Conservation (phyloP, 495 filamentous ascomycete species). For the Articulospora tetracladia region DNA sequence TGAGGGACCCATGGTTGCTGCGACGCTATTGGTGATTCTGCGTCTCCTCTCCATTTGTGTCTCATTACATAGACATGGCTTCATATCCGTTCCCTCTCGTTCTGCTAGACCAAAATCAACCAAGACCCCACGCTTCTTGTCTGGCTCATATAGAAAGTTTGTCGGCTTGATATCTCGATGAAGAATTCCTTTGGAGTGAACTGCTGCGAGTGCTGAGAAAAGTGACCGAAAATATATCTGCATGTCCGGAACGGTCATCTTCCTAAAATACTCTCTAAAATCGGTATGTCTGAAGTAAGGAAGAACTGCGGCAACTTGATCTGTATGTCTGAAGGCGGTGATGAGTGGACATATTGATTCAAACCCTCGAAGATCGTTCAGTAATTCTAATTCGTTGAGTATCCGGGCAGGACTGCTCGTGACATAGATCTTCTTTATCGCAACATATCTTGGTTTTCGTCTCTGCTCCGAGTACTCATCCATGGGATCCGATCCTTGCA, state of each 20-base stretch:
- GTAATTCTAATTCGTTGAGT: slow-evolving; percentile 92
- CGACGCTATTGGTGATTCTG: slow-evolving; percentile 36
- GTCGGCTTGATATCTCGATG: slow-evolving; percentile 99
- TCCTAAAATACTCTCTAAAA: slow-evolving; percentile 91
- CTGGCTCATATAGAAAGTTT: slow-evolving; percentile 93
- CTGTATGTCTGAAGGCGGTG: slow-evolving; percentile 87
- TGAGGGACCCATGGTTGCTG: slow-evolving; percentile 44
- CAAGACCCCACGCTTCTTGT: slow-evolving; percentile 76
- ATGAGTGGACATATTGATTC: slow-evolving; percentile 88
- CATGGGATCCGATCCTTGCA: slow-evolving; percentile 10
- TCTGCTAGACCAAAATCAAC: slow-evolving; percentile 97
- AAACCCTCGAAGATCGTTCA: slow-evolving; percentile 84
- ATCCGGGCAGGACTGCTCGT: slow-evolving; percentile 91
- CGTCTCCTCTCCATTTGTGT: slow-evolving; percentile 28
- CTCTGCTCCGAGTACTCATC: slow-evolving; percentile 26
- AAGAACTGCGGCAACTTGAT: slow-evolving; percentile 92
- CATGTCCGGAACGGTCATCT: slow-evolving; percentile 81
- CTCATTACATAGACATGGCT: slow-evolving; percentile 68
- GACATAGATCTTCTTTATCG: slow-evolving; percentile 98
- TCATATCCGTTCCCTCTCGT: slow-evolving; percentile 67
- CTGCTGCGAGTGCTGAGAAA: slow-evolving; percentile 76
- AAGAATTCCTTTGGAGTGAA: slow-evolving; percentile 79
- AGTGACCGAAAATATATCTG: slow-evolving; percentile 84
- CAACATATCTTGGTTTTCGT: slow-evolving; percentile 71
- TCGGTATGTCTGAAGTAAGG: slow-evolving; percentile 95